Evolutionary conservation across 257 asterid species (phyloP).

Genomic region (Phtheirospermum japonicum): DNA sequence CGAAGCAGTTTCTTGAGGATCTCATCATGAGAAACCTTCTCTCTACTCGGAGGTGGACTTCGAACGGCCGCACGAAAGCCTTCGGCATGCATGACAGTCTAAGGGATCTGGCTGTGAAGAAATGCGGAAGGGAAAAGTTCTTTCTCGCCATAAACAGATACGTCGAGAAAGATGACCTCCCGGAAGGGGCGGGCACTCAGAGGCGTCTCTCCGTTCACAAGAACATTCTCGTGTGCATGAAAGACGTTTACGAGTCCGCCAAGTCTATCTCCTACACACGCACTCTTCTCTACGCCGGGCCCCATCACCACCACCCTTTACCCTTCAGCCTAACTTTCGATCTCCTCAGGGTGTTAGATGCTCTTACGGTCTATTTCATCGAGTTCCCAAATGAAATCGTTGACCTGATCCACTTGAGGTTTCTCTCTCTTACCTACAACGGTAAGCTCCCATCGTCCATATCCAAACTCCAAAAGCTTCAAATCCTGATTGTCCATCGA

Average conservation of each 20-base stretch:
- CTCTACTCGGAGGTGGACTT: not conserved
- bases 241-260: slow-evolving; percentile 19
- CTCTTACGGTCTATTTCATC: slow-evolving; percentile 32
- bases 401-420: slow-evolving; percentile 29
- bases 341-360: slow-evolving; percentile 35
- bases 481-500: slow-evolving; percentile 31
- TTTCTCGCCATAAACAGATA: slow-evolving; percentile 23
- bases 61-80: slow-evolving; percentile 11
- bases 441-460: slow-evolving; percentile 5
- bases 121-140: slow-evolving; percentile 25
- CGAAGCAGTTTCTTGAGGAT: not conserved
- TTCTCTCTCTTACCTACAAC: slow-evolving; percentile 34
- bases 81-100: slow-evolving; percentile 30
- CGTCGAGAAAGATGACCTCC: not conserved
- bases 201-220: slow-evolving; percentile 32
- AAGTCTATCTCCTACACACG: slow-evolving; percentile 15
- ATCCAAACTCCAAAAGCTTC: slow-evolving; percentile 26
- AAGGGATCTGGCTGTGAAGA: slow-evolving; percentile 26
- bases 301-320: slow-evolving; percentile 31
- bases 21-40: slow-evolving; percentile 34
- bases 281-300: slow-evolving; percentile 29
- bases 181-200: not conserved
- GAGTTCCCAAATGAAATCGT: slow-evolving; percentile 29
- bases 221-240: slow-evolving; percentile 33
- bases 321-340: slow-evolving; percentile 29